A percentile compares a stretch with the other conserved stretches of the same genome.
phyloP scores from a whole-genome alignment of 2,329 filamentous ascomycete species.

The Fusarium protoensiforme region DNA sequence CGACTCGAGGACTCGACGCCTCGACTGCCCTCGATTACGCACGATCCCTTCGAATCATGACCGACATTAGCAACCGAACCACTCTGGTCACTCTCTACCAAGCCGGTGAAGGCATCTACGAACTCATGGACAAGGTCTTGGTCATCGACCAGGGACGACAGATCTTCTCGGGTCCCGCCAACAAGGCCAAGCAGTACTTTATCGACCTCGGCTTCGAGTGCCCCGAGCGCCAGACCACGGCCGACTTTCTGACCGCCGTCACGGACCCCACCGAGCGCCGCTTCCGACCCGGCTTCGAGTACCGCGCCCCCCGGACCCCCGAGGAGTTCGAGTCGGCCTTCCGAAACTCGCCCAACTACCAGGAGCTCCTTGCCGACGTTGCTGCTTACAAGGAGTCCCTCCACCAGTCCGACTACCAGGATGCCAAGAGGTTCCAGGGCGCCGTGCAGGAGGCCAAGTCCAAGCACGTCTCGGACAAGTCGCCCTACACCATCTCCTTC shows the following conservation, averaged over 20 bases:
- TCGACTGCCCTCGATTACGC: constrained; percentile 84
- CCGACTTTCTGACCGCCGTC: constrained; percentile 48
- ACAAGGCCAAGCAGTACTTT: constrained; percentile 74
- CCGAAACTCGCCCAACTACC: constrained; percentile 68
- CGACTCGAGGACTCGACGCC: constrained; percentile 81
- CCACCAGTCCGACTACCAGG: constrained; percentile 64
- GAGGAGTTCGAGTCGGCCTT: constrained; percentile 76
- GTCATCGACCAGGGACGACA: constrained; percentile 77
- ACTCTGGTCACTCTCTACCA: constrained; percentile 58
- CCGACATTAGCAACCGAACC: constrained; percentile 75
- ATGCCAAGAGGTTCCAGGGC: constrained; percentile 73
- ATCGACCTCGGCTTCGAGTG: constrained; percentile 75
- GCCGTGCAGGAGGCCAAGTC: constrained; percentile 78
- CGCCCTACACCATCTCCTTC: constrained; percentile 81
- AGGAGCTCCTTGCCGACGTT: constrained; percentile 69
- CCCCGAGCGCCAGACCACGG: constrained; percentile 74
- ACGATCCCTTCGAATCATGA: constrained; percentile 76
- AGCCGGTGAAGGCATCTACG: constrained; percentile 57
- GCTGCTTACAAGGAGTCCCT: constrained; percentile 57
- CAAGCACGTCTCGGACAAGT: constrained; percentile 73
- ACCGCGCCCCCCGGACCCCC: constrained; percentile 73
- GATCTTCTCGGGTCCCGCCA: constrained; percentile 74
- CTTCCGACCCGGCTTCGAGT: constrained; percentile 73
- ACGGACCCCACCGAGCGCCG: constrained; percentile 73
- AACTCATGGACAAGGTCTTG: constrained; percentile 80